phyloP scores from a whole-genome alignment of 192 early-diverging fungal genomes.

The Coemansia sp. region DNA sequence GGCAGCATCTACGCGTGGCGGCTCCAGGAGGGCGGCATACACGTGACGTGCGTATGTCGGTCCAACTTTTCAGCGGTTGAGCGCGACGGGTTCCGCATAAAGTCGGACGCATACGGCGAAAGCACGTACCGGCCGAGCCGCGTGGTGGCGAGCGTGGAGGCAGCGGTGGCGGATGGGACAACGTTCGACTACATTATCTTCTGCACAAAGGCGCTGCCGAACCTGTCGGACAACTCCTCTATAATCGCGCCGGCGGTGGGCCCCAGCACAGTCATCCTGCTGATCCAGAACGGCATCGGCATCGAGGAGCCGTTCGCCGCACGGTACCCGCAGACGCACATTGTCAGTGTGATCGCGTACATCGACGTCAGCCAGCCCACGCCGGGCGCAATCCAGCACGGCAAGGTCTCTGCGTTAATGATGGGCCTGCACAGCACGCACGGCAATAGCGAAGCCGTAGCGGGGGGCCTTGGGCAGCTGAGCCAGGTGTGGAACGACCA shows the following conservation, averaged over 20 bases:
- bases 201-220: slow-evolving; percentile 68
- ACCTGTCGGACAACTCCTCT: slow-evolving; percentile 55
- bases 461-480: slow-evolving; percentile 2
- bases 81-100: slow-evolving; percentile 56
- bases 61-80: slow-evolving; percentile 63
- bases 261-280: slow-evolving; percentile 54
- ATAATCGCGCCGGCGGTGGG: slow-evolving; percentile 59
- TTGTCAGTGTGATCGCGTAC: slow-evolving; percentile 62
- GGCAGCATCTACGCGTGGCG: slow-evolving; percentile 66
- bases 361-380: slow-evolving; percentile 61
- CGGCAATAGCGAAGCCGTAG: slow-evolving; percentile 23
- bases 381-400: slow-evolving; percentile 57
- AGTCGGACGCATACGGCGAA: slow-evolving; percentile 57
- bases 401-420: slow-evolving; percentile 32
- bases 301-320: slow-evolving; percentile 58
- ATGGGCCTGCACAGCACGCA: slow-evolving; percentile 32
- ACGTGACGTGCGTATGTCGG: slow-evolving; percentile 64
- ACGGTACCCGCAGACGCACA: slow-evolving; percentile 62
- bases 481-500: slow-evolving; percentile 41
- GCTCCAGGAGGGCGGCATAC: slow-evolving; percentile 48
- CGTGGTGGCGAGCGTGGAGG: slow-evolving; percentile 47
- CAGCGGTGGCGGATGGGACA: slow-evolving; percentile 48
- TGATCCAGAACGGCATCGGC: slow-evolving; percentile 75
- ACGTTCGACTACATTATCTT: slow-evolving; percentile 62
- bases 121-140: slow-evolving; percentile 54